Percentiles rank a stretch among this genome's conserved stretches.
phyloP scores from a whole-genome alignment of 371 early-diverging fungal species.

The Zychaea mexicana region DNA sequence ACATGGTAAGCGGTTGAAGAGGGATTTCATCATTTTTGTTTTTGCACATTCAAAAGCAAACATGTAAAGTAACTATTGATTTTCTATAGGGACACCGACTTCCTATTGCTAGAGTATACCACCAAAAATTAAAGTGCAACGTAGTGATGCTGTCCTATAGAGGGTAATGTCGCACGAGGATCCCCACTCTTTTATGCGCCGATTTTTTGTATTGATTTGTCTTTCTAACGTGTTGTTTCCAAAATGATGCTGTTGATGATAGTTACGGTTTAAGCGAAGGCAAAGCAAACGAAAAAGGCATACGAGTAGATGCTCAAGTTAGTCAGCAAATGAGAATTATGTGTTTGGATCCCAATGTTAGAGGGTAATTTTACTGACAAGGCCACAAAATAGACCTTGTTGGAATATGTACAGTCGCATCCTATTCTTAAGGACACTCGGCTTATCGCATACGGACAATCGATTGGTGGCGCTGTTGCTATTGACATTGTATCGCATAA shows the following conservation, averaged over 20 bases:
- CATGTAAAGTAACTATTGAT: background rate
- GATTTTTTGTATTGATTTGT: background rate
- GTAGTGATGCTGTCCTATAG: constrained; percentile 95
- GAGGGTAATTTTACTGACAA: background rate
- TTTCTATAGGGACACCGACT: constrained; percentile 80
- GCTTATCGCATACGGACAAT: constrained; percentile 92
- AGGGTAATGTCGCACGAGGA: constrained; percentile 57
- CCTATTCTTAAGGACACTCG: constrained; percentile 71
- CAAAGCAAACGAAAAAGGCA: constrained; percentile 81
- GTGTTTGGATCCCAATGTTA: no score
- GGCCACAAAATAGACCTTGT: constrained; percentile 64
- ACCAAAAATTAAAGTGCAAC: constrained; percentile 70
- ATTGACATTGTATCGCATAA: constrained; percentile 83
- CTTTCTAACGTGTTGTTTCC: no score
- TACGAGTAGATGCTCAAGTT: constrained; percentile 87
- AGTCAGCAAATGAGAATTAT: background rate
- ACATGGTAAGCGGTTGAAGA: constrained; percentile 66
- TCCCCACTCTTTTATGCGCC: background rate
- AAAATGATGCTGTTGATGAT: background rate
- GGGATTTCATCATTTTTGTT: background rate
- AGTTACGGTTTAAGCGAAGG: constrained; percentile 93
- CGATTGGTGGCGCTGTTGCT: constrained; percentile 97
- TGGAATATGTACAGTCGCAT: constrained; percentile 80
- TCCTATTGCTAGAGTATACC: constrained; percentile 81
- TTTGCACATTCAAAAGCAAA: background rate